These are phyloP conservation scores for Adenanthera pavonina DNA, from an alignment of 306 rosid species.

Conservation along the genomic window DNA sequence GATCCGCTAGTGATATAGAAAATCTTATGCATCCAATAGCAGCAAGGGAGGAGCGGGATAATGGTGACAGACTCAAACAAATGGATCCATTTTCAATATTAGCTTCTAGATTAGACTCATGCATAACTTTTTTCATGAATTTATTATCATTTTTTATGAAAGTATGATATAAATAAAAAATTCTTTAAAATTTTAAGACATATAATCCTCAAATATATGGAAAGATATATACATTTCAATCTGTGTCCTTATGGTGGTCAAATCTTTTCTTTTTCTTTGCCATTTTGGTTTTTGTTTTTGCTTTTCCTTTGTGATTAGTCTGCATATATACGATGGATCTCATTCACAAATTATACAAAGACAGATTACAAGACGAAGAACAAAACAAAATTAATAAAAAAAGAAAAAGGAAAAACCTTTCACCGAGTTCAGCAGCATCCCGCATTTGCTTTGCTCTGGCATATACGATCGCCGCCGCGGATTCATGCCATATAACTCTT, in stretches of 20 bases:
- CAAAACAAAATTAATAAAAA: not conserved
- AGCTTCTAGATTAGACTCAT: not conserved
- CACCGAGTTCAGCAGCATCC: not conserved
- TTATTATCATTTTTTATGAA: not conserved
- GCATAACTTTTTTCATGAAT: not conserved
- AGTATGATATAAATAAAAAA: not conserved
- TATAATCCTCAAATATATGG: not conserved
- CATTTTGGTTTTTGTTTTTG: not conserved
- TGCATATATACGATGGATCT: not conserved
- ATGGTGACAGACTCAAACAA: not conserved
- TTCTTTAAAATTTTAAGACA: not conserved
- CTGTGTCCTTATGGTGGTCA: not conserved
- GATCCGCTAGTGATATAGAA: not conserved
- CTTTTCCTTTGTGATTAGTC: not conserved
- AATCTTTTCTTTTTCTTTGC: not conserved
- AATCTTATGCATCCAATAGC: not conserved
- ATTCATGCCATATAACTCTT: not conserved
- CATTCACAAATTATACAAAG: not conserved
- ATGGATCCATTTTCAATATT: not conserved
- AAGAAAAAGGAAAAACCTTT: not conserved
- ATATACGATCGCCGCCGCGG: not conserved
- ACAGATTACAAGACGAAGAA: not conserved
- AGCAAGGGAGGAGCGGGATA: not conserved
- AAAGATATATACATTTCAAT: slow-evolving; percentile 2
- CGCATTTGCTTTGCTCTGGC: not conserved